Evolutionary conservation across 2,329 filamentous ascomycete genomes (phyloP), one percentile per base, ranked within the genome.

Genomic region (Colletotrichum filicis): DNA sequence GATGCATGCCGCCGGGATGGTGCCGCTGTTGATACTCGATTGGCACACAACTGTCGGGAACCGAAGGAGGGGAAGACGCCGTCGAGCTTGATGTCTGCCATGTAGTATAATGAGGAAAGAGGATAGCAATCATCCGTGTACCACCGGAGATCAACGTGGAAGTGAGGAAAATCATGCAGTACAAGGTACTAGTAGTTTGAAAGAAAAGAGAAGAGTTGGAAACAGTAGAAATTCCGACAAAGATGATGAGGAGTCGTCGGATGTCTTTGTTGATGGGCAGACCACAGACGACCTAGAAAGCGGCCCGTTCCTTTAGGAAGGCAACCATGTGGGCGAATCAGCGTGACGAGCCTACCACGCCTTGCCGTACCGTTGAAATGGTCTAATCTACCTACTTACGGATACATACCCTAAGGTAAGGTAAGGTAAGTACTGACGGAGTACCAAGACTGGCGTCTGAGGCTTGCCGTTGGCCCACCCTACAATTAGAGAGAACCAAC

Each of bases 221-320:
- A 35, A 19, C 26, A 22, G 9, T 42, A 12, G 16, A 42, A 49
- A 49, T 49, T 19, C 19, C 16, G 42, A 35, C 19, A 42, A 30
- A 53, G 28, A 24, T 14, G 46, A 30, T 28, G 60, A 26, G 60
- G 26, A 59, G 71, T 60, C 60, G 66, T 73, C 61, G 49, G 16
- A 49, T 49, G 60, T 66, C 66, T 66, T 73, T 69, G 55, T 73
- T 32, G 42, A 60, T 30, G 49, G 65, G 7, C 42, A 49, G 42
- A 49, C 42, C 35, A 66, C 7, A n/a, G 42, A 11, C 8, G 56
- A 66, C 61, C 61, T 59, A 59, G 49, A 52, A 52, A 71, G 71
- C 71, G 67, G 67, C 67, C 71, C 66, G 71, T 73, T 71, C 71
- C 71, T 52, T 57, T 70, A 61, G 46, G 62, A 60, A 59, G 49